Conservation (phyloP, 2,329 filamentous ascomycete genomes). For the Fusarium mangiferae region DNA sequence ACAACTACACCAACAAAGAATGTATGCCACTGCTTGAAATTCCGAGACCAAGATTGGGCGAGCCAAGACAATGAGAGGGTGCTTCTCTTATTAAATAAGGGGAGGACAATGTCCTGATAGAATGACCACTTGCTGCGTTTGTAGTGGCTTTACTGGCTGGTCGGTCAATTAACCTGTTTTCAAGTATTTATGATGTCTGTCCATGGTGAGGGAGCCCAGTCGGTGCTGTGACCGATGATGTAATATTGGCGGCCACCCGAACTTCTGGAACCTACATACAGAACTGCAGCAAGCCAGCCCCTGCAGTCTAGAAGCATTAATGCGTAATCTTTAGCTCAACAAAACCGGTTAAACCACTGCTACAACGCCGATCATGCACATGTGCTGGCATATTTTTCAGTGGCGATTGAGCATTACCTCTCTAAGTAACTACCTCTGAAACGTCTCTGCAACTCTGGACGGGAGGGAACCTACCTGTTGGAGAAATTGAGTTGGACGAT, state of each 20-base stretch:
- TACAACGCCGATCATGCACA: slow-evolving; percentile 22
- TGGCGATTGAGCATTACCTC: slow-evolving; percentile 10
- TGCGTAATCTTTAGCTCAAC: background rate
- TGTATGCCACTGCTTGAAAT: slow-evolving; percentile 19
- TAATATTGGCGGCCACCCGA: slow-evolving; percentile 35
- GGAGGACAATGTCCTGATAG: background rate
- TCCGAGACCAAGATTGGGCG: slow-evolving; percentile 24
- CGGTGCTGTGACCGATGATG: slow-evolving; percentile 38
- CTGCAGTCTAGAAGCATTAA: slow-evolving; percentile 12
- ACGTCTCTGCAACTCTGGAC: slow-evolving; percentile 2
- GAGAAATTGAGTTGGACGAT: background rate
- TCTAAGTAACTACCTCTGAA: slow-evolving; percentile 2
- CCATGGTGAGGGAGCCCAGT: slow-evolving; percentile 35
- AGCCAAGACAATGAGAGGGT: slow-evolving; percentile 10
- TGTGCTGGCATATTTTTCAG: slow-evolving; percentile 25
- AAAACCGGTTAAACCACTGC: slow-evolving; percentile 24
- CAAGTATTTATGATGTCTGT: slow-evolving; percentile 22
- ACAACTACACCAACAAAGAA: slow-evolving; percentile 1
- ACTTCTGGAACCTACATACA: slow-evolving; percentile 29
- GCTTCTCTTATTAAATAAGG: slow-evolving; percentile 9
- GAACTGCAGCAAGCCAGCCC: background rate
- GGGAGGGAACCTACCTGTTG: slow-evolving; percentile 25
- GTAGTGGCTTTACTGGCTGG: background rate
- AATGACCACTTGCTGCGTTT: slow-evolving; percentile 1
- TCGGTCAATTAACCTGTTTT: slow-evolving; percentile 36